Evolutionary conservation across 768 basidiomycete species (phyloP), one percentile per base, ranked within the genome.

Genomic region (Boletus subparvulus): DNA sequence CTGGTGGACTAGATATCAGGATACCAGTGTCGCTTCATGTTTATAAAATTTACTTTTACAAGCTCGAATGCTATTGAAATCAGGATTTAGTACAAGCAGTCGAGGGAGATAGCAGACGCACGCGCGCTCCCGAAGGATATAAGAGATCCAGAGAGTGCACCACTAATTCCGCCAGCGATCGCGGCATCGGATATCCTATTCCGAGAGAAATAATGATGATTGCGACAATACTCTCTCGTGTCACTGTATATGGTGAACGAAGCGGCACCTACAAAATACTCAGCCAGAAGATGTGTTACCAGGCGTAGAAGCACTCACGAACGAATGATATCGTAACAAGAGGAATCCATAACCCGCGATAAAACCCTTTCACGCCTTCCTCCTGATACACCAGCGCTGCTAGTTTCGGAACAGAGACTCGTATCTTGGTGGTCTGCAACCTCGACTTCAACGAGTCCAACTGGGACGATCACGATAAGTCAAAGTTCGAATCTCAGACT

Each of bases 311-410:
- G 21, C 46, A 92, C 91, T 75, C 71, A 87, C 96, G 92, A 72
- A 98, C 94, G 70, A 96, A 93, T 6, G 94, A 94, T 64, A 98
- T 98, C 10, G 94, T 96, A 73, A 94, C 80, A 53, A 98, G 83
- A 46, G 96, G 95, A 64, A 98, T 90, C 85, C 90, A 92, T 49
- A 94, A 68, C 55, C 92, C 92, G 54, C 94, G 82, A 73, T 92
- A 96, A 74, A 94, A 98, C 52, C 96, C 95, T 61, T 81, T 81
- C 35, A 92, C 73, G n/a, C 93, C 88, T 74, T 94, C 89, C 66
- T 94, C 92, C 32, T 82, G 82, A 72, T 90, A 91, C 28, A 94
- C 86, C 61, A 86, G 74, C 28, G 78, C 74, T 54, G 91, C 85
- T 60, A 91, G 82, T 65, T 78, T 81, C 28, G 85, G 84, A 52